Base-by-base conservation (phyloP, 345 rosid species). In the Cardamine resedifolia region DNA sequence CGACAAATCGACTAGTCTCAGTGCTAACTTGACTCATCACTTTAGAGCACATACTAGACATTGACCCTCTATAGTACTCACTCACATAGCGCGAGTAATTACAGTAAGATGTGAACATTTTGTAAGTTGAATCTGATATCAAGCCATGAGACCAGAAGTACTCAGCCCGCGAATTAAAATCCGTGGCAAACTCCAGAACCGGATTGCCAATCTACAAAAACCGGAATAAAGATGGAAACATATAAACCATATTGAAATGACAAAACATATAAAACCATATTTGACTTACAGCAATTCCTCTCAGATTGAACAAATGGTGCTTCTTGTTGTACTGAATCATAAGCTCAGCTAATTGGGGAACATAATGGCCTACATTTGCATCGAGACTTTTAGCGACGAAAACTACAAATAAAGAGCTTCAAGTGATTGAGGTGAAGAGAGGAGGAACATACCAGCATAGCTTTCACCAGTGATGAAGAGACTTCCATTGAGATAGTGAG, bases 61-160 rank as follows among this genome's bases (percentile, higher is more conserved):
- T 82, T 18, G 85, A 77, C 21, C 86, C 96, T 72, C 91, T 83
- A 49, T 90, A 88, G 70, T 88, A 90, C 81, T 95, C 99, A 18
- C 96, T 84, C 23, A 91, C 96, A 68, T 86, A 95, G 24, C 96
- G 81, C 0, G 99, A 91, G 80, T 91, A 91, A 74, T 95, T 95
- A 77, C 99, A 95, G 28, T 79, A 84, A 59, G 89, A 79, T 70
- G 96, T 85, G 85, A 95, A 91, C 89, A 90, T 78, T 69, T 82
- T 87, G 86, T 84, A 89, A 11, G 99, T 91, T 4, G 96, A 79
- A 58, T 95, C 99, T 0, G 99, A 90, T 74, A 95, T 87, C 73
- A 95, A 71, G 55, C 99, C 99, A 67, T 91, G 99, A 73, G 99
- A 95, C 99, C 99, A 95, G 71, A 95, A 88, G 84, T 79, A 95